Percentiles rank a stretch among this genome's conserved stretches.
These are phyloP conservation scores for Pugionium dolabratum DNA, from an alignment of 345 rosid species.

Conservation along the genomic window DNA sequence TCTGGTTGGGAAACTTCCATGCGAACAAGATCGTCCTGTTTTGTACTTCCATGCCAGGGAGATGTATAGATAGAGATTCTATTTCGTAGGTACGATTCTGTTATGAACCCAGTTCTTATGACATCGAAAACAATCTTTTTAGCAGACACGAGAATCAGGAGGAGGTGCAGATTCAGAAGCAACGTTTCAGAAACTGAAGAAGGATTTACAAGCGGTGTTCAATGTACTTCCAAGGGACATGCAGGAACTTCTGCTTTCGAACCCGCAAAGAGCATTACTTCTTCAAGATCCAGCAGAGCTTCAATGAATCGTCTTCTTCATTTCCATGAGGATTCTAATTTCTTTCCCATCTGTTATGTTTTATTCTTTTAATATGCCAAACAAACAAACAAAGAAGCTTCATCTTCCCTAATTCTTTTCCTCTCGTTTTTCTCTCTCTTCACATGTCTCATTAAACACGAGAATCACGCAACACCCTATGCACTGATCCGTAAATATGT, in stretches of 20 bases:
- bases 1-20: no score
- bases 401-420: no score
- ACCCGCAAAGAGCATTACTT: constrained; percentile 81
- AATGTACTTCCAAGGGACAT: constrained; percentile 73
- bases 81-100: background rate
- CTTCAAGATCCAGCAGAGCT: constrained; percentile 48
- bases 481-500: no score
- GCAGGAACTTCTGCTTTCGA: constrained; percentile 84
- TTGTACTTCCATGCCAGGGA: no score
- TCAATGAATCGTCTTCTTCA: constrained; percentile 23
- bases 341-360: constrained; percentile 13
- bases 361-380: constrained; percentile 23
- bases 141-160: constrained; percentile 59
- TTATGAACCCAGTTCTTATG: background rate
- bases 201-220: constrained; percentile 74
- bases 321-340: constrained; percentile 1
- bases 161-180: constrained; percentile 48
- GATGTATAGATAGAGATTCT: background rate
- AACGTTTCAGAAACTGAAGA: constrained; percentile 66
- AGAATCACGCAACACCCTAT: no score
- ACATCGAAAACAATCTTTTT: constrained; percentile 16
- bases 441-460: no score
- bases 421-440: no score
- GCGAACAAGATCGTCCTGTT: no score
- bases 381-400: no score